phyloP scores from a whole-genome alignment of 202 grass and related monocot species.

The Saccharum hybrid region DNA sequence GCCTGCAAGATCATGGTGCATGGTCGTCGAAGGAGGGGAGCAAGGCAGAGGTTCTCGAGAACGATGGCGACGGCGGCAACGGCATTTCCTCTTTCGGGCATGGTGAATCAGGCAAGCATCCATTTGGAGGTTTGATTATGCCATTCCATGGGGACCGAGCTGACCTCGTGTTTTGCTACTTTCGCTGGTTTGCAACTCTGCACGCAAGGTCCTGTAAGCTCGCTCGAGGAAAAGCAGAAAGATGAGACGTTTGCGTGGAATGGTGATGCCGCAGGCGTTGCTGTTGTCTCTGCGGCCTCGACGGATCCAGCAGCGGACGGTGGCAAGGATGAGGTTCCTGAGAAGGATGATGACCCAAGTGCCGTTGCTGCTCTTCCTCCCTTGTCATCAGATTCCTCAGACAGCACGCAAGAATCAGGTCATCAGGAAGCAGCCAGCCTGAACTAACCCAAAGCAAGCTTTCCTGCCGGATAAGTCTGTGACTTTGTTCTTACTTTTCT shows the following conservation, averaged over 20 bases:
- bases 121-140: not conserved
- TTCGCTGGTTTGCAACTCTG: not conserved
- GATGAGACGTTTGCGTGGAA: constrained; percentile 14
- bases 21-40: constrained; percentile 40
- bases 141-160: constrained; percentile 2
- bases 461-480: not conserved
- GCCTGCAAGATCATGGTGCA: not conserved
- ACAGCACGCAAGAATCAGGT: constrained; percentile 50
- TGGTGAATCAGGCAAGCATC: constrained; percentile 14
- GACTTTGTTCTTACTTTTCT: not conserved
- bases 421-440: not conserved
- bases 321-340: constrained; percentile 14
- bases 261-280: not conserved
- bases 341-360: constrained; percentile 16
- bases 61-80: not conserved
- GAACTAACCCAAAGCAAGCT: not conserved
- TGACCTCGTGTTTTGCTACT: not conserved
- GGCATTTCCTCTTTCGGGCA: constrained; percentile 7
- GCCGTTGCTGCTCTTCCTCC: constrained; percentile 34
- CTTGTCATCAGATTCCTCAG: constrained; percentile 26
- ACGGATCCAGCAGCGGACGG: not conserved
- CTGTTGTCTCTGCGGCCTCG: not conserved
- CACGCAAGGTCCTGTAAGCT: constrained; percentile 31
- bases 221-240: not conserved
- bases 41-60: constrained; percentile 46